A percentile compares a stretch with the other conserved stretches of the same genome.
Evolutionary conservation across 805 yeast species (phyloP).

Genomic region (Nakazawaea ernobii): DNA sequence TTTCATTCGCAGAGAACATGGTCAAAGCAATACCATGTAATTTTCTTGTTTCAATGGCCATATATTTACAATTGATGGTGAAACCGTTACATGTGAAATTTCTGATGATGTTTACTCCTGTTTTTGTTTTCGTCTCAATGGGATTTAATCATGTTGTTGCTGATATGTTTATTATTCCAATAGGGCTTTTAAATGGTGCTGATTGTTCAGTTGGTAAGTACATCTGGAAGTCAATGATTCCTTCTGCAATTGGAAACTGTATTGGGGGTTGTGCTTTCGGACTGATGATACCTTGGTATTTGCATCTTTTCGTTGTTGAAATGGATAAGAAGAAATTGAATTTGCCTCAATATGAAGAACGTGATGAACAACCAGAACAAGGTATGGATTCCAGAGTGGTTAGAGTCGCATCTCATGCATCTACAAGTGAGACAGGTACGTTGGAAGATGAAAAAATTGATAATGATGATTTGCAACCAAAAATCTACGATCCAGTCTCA

Average conservation of each 20-base stretch:
- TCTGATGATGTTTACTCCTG: slow-evolving; percentile 56
- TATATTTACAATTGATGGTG: slow-evolving; percentile 71
- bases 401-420: slow-evolving; percentile 27
- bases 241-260: slow-evolving; percentile 70
- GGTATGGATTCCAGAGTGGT: slow-evolving; percentile 77
- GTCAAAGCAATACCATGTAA: slow-evolving; percentile 73
- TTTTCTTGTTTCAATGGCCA: slow-evolving; percentile 70
- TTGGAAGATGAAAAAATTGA: neutral
- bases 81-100: slow-evolving; percentile 76
- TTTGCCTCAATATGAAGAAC: slow-evolving; percentile 62
- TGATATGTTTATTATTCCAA: slow-evolving; percentile 66
- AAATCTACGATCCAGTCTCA: neutral
- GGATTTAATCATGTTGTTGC: slow-evolving; percentile 82
- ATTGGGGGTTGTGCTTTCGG: slow-evolving; percentile 75
- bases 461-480: neutral
- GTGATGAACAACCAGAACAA: slow-evolving; percentile 77
- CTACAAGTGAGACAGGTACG: neutral
- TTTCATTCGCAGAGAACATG: slow-evolving; percentile 55
- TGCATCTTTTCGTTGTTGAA: slow-evolving; percentile 69
- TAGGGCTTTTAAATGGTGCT: slow-evolving; percentile 65
- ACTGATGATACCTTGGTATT: slow-evolving; percentile 60
- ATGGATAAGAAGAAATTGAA: slow-evolving; percentile 55
- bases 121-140: slow-evolving; percentile 71
- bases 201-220: slow-evolving; percentile 55
- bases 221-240: slow-evolving; percentile 68